Conservation (phyloP, 208 protist genomes). For the Giardia duodenalis region DNA sequence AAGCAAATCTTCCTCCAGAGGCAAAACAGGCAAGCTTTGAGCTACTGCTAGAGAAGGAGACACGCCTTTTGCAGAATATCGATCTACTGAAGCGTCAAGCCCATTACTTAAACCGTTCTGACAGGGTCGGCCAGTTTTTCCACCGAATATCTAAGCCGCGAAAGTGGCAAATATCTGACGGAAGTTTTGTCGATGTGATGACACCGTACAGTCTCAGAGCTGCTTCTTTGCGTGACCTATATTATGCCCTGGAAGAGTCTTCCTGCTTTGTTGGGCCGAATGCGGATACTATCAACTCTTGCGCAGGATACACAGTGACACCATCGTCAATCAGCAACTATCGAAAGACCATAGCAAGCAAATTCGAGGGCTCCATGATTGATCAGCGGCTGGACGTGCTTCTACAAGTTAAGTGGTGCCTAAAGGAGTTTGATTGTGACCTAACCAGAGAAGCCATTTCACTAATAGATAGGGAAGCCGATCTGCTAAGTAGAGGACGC, state of each 20-base stretch:
- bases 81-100: background rate
- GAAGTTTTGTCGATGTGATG: background rate
- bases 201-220: constrained; percentile 11
- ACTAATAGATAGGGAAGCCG: constrained; percentile 24
- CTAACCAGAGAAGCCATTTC: background rate
- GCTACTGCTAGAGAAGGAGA: constrained; percentile 6
- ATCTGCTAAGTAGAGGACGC: background rate
- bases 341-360: background rate
- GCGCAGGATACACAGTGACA: background rate
- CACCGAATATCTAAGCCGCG: background rate
- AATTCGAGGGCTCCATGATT: constrained; percentile 1
- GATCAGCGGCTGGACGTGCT: constrained; percentile 15
- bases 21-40: background rate
- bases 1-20: background rate
- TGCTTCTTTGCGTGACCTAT: background rate
- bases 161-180: constrained; percentile 11
- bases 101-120: background rate
- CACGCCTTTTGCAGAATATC: background rate
- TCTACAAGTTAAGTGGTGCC: background rate
- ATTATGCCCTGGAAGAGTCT: constrained; percentile 16
- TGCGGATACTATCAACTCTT: background rate
- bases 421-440: constrained; percentile 31
- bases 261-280: background rate
- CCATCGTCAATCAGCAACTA: background rate
- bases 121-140: constrained; percentile 11